Evolutionary conservation across 2,329 filamentous ascomycete species (phyloP), one percentile per base, ranked within the genome.

Genomic region (Colletotrichum sansevieriae): DNA sequence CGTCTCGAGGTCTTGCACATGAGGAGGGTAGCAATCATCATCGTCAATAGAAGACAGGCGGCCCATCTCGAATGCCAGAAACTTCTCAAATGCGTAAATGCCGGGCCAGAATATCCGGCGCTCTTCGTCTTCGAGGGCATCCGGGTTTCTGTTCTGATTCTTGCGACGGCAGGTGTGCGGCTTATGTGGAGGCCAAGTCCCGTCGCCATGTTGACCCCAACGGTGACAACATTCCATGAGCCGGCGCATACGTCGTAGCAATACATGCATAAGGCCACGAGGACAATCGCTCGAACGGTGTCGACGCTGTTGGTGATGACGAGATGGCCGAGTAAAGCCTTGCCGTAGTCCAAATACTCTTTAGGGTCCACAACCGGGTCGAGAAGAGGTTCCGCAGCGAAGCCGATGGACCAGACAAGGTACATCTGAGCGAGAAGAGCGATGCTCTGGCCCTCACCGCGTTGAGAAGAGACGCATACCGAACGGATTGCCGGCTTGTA

Each of bases 131-230:
- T 58, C 52, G 0, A 58, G 44, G 2, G 62, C 62, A 1, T 60
- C 65, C 0, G 18, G 54, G 1, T 57, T 65, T 9, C 13, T 29
- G 29, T 35, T 18, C 2, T 39, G 15, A 1, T 47, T 51, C 1
- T 37, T 46, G 12, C 39, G 39, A 3, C 33, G 22, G 10, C 62
- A 60, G 6, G 61, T 35, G 3, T 55, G 61, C 11, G 65, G 55
- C 18, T 60, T 68, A 29, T 76, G 74, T 76, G 74, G 12, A 76
- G 65, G 11, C 75, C 74, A 12, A 76, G 70, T 2, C 73, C 74
- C 18, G 72, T 73, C 6, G 75, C 73, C 33, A 73, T 72, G 13
- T 72, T 65, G 11, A 76, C 70, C 0, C 73, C 72, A 7, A 73
- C 71, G 5, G 71, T 72, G n/a, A 72, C 49, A 3, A 72, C 61